Percentiles rank a stretch among this genome's conserved stretches.
Conservation (phyloP, 331 rosid genomes). For the Erythrophleum ivorense region DNA sequence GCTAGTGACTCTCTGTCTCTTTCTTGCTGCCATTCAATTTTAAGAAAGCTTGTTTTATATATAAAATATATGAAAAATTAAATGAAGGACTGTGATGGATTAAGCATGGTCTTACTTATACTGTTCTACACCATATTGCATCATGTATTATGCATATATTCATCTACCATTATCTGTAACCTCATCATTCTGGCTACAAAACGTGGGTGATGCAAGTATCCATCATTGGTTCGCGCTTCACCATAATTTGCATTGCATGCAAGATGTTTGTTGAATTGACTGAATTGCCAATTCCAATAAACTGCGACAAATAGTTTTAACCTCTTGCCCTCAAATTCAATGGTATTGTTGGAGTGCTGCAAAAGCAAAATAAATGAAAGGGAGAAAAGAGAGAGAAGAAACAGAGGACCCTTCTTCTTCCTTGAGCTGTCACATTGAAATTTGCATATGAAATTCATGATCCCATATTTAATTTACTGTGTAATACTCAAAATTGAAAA, state of each 20-base stretch:
- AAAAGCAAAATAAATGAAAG: constrained; percentile 9
- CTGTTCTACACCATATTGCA: constrained; percentile 24
- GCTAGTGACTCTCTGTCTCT: neutral
- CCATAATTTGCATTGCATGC: constrained; percentile 4
- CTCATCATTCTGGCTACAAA: constrained; percentile 16
- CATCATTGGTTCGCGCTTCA: constrained; percentile 11
- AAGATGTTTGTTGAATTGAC: constrained; percentile 11
- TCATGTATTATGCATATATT: neutral
- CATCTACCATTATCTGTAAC: constrained; percentile 28
- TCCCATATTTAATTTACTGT: neutral
- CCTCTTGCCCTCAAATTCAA: neutral
- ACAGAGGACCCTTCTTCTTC: constrained; percentile 3
- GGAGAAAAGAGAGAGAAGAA: neutral
- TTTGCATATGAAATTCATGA: neutral
- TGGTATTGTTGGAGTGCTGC: neutral
- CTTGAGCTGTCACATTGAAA: constrained; percentile 17
- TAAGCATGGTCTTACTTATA: neutral
- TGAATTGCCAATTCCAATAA: neutral
- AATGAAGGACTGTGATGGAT: constrained; percentile 9
- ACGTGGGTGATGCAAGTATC: constrained; percentile 18
- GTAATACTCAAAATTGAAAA: constrained; percentile 10
- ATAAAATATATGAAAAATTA: constrained; percentile 18
- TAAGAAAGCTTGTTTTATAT: neutral
- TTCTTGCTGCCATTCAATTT: neutral
- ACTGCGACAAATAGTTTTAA: neutral